These are phyloP conservation scores for Schizothecium vesticola DNA, from an alignment of 495 filamentous ascomycete species.

Conservation along the genomic window DNA sequence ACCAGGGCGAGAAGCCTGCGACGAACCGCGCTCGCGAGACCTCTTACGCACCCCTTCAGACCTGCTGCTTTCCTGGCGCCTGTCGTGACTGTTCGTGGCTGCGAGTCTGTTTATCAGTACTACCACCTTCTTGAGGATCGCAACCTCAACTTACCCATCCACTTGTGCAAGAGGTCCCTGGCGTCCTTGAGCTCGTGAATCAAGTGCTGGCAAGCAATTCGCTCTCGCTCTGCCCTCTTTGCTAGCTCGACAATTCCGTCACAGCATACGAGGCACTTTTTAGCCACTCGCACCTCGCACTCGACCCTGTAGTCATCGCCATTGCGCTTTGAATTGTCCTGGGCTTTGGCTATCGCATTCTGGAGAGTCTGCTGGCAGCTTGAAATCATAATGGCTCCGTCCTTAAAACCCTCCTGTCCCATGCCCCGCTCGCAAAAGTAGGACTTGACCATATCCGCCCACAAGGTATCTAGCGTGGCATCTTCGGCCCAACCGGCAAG, in stretches of 20 bases:
- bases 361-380: neutral
- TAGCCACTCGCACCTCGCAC: conserved; percentile 14
- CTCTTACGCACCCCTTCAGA: neutral
- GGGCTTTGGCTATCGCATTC: conserved; percentile 8
- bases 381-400: neutral
- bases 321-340: neutral
- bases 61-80: neutral
- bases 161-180: conserved; percentile 14
- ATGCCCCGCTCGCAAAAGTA: conserved; percentile 4
- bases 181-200: conserved; percentile 19
- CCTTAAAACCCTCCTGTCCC: conserved; percentile 2
- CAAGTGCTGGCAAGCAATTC: conserved; percentile 12
- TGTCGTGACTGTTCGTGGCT: neutral
- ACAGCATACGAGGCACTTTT: conserved; percentile 16
- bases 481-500: conserved; percentile 17
- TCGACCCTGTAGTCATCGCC: conserved; percentile 7
- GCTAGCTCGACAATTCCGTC: conserved; percentile 16
- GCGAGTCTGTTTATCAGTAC: neutral
- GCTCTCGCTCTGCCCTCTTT: conserved; percentile 8
- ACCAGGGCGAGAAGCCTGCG: neutral
- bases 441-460: conserved; percentile 17
- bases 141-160: conserved; percentile 15
- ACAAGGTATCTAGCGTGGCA: conserved; percentile 18
- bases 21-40: neutral
- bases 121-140: neutral